phyloP scores from a whole-genome alignment of 352 stramenopile genomes.

The Phytophthora macrochlamydospora region DNA sequence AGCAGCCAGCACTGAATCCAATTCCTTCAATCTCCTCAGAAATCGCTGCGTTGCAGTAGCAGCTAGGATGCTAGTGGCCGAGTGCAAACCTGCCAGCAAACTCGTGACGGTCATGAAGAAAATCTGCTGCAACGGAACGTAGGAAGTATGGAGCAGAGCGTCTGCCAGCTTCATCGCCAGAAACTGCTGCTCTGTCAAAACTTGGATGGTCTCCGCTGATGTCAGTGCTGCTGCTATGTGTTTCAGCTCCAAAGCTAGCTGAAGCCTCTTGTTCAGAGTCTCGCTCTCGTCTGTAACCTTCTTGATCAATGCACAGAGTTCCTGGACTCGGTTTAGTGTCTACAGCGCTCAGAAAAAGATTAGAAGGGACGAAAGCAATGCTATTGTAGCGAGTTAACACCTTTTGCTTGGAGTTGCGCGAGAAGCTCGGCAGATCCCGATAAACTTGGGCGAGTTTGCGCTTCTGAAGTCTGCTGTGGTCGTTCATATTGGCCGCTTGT shows the following conservation, averaged over 20 bases:
- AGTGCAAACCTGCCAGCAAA: conserved; percentile 45
- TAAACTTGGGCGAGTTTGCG: conserved; percentile 8
- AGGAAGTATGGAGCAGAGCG: conserved; percentile 52
- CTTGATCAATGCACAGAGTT: conserved; percentile 21
- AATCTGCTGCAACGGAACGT: conserved; percentile 70
- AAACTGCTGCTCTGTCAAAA: conserved; percentile 33
- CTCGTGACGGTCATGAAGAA: conserved; percentile 58
- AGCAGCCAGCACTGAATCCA: conserved; percentile 36
- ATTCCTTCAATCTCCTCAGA: conserved; percentile 19
- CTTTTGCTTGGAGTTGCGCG: conserved; percentile 6
- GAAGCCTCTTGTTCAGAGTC: conserved; percentile 36
- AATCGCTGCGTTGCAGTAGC: conserved; percentile 8
- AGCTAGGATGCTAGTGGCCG: not conserved
- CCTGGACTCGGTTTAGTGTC: not conserved
- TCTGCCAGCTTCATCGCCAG: conserved; percentile 46
- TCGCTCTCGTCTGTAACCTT: conserved; percentile 20
- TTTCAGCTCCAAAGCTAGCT: conserved; percentile 47
- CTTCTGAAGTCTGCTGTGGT: conserved; percentile 2
- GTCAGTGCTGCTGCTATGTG: conserved; percentile 26
- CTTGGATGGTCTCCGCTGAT: conserved; percentile 21
- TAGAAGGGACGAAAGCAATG: not conserved
- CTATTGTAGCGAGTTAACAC: not conserved
- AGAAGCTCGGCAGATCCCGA: not conserved
- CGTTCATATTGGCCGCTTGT: not conserved
- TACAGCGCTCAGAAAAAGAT: not conserved